phyloP scores from a whole-genome alignment of 2,329 filamentous ascomycete species.

The Ophiostoma perfectum region DNA sequence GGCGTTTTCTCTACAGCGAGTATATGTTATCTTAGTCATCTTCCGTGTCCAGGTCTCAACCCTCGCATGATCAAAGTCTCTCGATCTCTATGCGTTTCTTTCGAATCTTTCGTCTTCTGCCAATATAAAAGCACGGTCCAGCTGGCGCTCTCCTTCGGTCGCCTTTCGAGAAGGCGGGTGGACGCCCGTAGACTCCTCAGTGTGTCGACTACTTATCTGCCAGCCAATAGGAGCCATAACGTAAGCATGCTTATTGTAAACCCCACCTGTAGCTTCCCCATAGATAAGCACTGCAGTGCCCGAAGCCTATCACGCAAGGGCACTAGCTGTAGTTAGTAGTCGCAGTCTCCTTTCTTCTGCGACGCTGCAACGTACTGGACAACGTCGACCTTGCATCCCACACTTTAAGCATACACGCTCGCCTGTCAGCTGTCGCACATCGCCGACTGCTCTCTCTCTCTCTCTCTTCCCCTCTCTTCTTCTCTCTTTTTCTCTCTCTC shows the following conservation, averaged over 20 bases:
- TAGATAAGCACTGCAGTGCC: background rate
- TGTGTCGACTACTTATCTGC: background rate
- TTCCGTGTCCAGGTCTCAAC: background rate
- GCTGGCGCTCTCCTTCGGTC: background rate
- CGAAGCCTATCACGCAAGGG: background rate
- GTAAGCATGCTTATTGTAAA: background rate
- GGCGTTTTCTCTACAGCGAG: background rate
- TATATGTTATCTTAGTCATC: background rate
- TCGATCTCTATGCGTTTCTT: too few species aligned
- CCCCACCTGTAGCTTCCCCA: slow-evolving; percentile 4
- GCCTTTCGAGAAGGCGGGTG: too few species aligned
- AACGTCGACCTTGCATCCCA: background rate
- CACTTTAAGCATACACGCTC: background rate
- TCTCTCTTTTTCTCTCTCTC: background rate
- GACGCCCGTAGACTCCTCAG: background rate
- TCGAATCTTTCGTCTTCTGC: background rate
- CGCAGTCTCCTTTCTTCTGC: background rate
- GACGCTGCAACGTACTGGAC: background rate
- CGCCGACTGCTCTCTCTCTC: background rate
- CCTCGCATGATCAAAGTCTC: too few species aligned
- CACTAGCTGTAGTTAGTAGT: background rate
- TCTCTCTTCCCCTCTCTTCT: background rate
- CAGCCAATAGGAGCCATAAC: slow-evolving; percentile 5
- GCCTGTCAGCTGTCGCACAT: background rate
- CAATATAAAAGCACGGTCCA: background rate